Conservation (phyloP, 1,284 basidiomycete species). For the Singerocomus rubriflavus region DNA sequence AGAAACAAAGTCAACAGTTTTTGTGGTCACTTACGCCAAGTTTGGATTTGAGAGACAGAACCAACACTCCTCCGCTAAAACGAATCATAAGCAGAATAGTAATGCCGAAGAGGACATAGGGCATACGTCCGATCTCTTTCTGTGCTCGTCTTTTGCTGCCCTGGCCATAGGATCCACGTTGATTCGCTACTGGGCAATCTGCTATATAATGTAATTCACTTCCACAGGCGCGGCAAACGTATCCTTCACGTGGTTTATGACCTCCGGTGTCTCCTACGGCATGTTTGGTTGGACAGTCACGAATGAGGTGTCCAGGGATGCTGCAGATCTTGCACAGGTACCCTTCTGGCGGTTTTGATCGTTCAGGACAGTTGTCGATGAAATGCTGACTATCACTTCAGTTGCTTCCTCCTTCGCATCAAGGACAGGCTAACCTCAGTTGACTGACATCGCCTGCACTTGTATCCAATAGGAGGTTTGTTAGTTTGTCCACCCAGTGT, state of each 20-base stretch:
- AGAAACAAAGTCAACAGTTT: not conserved
- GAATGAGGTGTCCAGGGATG: conserved; percentile 77
- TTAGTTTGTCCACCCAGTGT: conserved; percentile 39
- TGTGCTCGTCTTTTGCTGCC: conserved; percentile 54
- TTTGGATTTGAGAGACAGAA: conserved; percentile 94
- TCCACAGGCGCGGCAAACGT: conserved; percentile 85
- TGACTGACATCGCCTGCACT: conserved; percentile 74
- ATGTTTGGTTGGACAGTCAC: conserved; percentile 80
- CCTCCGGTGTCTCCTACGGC: conserved; percentile 75
- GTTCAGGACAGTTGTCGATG: conserved; percentile 71
- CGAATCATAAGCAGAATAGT: conserved; percentile 6
- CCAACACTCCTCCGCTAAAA: conserved; percentile 85
- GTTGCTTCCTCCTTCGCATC: not conserved
- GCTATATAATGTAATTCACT: conserved; percentile 80
- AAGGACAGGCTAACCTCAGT: conserved; percentile 50
- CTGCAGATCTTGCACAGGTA: conserved; percentile 87
- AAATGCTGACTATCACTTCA: conserved; percentile 54
- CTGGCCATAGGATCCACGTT: conserved; percentile 37
- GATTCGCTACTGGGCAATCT: conserved; percentile 75
- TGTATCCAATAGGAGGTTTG: conserved; percentile 68
- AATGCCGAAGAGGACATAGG: not conserved
- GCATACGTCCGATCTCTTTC: conserved; percentile 78
- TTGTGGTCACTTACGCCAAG: conserved; percentile 59
- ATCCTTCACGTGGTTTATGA: conserved; percentile 76
- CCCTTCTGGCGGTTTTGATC: conserved; percentile 71